phyloP scores from a whole-genome alignment of 2,329 filamentous ascomycete species.

The Corynespora cassiicola region DNA sequence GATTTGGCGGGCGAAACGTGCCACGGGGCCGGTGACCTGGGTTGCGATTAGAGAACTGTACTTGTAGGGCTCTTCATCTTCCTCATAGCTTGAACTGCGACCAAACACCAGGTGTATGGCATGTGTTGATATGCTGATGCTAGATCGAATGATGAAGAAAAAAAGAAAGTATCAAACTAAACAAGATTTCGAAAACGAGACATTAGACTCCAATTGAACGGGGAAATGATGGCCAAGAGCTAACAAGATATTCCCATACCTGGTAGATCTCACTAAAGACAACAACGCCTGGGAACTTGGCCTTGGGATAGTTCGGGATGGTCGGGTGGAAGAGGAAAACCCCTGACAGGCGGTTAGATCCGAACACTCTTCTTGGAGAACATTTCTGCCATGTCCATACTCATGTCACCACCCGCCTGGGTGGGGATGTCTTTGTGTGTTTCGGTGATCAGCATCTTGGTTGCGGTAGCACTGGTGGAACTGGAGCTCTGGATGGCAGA shows the following conservation, averaged over 20 bases:
- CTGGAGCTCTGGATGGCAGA: neutral
- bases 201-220: neutral
- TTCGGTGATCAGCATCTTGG: constrained; percentile 65
- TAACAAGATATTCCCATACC: constrained; percentile 60
- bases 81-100: too few relatives aligned
- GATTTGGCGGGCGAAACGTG: constrained; percentile 89
- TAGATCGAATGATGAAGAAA: neutral
- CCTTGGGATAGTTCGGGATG: constrained; percentile 84
- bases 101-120: too few relatives aligned
- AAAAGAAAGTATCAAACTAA: neutral
- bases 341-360: too few relatives aligned
- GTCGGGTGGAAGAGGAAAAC: constrained; percentile 89
- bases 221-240: neutral
- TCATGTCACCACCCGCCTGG: constrained; percentile 65
- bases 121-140: neutral
- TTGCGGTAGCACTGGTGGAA: too few relatives aligned
- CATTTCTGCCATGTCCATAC: too few relatives aligned
- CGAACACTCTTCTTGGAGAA: too few relatives aligned
- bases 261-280: constrained; percentile 97
- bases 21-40: constrained; percentile 82
- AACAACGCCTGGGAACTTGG: constrained; percentile 86
- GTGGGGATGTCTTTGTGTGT: constrained; percentile 66
- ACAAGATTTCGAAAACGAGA: neutral
- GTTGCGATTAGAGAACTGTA: neutral
- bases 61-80: too few relatives aligned